Evolutionary conservation across 768 basidiomycete species (phyloP), one percentile per base, ranked within the genome.

Genomic region (Boletellus sp.): DNA sequence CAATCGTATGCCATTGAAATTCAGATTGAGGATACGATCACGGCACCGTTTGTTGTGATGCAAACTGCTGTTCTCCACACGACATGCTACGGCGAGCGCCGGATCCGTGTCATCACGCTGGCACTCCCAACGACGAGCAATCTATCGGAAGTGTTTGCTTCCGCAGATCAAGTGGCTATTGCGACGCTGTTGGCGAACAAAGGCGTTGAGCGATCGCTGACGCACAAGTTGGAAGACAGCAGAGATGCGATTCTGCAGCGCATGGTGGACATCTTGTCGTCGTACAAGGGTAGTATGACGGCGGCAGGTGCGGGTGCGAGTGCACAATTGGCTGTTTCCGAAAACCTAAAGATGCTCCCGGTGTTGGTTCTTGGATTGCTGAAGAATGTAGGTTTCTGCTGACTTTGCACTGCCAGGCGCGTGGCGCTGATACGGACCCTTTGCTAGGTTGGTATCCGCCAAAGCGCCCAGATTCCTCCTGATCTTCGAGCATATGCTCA

Each of bases 241-340:
- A 78, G 94, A 38, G 92, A 93, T 57, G 81, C 83, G n/a, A 70
- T 92, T 40, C 79, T 83, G 66, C 85, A 92, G 73, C 88, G 84
- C 66, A 73, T 95, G 43, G 83, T 90, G 35, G 91, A 94, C 44
- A 83, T 95, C 44, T 72, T 96, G 31, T 76, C 82, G 16, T 84
- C 90, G 11, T 96, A 94, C 77, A 98, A 97, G 79, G 83, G 84
- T 37, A 95, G 90, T 54, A 97, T 97, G 88, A 98, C 95, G 11
- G 84, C 91, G 20, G 86, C 88, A 4, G 94, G 93, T 15, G 84
- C 89, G 1, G 94, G 94, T 20, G 94, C 96, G 1, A 94, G 90
- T 56, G 94, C 94, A 8, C 93, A 95, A 64, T 73, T 99, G 51
- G 89, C 94, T 12, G 81, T 94, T 52, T 84, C 89, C 5, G 94